These are phyloP conservation scores for Phytophthora chlamydospora DNA, from an alignment of 352 stramenopile species.

Conservation along the genomic window DNA sequence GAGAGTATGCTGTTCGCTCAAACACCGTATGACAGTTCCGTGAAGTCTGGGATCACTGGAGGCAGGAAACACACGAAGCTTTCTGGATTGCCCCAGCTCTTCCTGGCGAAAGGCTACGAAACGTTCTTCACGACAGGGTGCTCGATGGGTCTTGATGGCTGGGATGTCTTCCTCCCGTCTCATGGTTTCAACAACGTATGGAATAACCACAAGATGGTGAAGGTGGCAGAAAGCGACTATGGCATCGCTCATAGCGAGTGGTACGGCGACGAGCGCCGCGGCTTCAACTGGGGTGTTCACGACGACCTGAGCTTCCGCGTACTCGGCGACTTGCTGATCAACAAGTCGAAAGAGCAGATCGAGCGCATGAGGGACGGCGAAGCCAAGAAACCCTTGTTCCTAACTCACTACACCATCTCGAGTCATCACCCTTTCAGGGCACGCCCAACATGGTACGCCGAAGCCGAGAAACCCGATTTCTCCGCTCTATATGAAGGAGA, in stretches of 20 bases:
- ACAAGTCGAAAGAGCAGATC: slow-evolving; percentile 44
- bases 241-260: slow-evolving; percentile 45
- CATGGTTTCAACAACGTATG: slow-evolving; percentile 62
- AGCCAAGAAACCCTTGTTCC: slow-evolving; percentile 47
- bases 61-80: slow-evolving; percentile 37
- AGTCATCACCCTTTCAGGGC: slow-evolving; percentile 46
- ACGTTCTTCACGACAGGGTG: slow-evolving; percentile 53
- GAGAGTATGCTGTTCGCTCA: slow-evolving; percentile 62
- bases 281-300: slow-evolving; percentile 48
- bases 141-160: slow-evolving; percentile 49
- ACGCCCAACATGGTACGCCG: slow-evolving; percentile 46
- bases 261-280: slow-evolving; percentile 16
- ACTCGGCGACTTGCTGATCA: slow-evolving; percentile 51
- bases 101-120: slow-evolving; percentile 58
- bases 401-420: slow-evolving; percentile 69
- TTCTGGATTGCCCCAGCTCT: slow-evolving; percentile 52
- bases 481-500: slow-evolving; percentile 50
- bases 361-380: slow-evolving; percentile 21
- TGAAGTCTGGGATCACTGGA: slow-evolving; percentile 39
- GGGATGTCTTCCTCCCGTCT: slow-evolving; percentile 50
- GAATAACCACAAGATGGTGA: slow-evolving; percentile 40
- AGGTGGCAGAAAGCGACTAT: slow-evolving; percentile 35
- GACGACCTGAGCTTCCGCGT: slow-evolving; percentile 57
- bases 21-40: slow-evolving; percentile 46
- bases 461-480: slow-evolving; percentile 56